Base-by-base conservation (phyloP, 2,329 filamentous ascomycete genomes). In the Truncatella angustata region DNA sequence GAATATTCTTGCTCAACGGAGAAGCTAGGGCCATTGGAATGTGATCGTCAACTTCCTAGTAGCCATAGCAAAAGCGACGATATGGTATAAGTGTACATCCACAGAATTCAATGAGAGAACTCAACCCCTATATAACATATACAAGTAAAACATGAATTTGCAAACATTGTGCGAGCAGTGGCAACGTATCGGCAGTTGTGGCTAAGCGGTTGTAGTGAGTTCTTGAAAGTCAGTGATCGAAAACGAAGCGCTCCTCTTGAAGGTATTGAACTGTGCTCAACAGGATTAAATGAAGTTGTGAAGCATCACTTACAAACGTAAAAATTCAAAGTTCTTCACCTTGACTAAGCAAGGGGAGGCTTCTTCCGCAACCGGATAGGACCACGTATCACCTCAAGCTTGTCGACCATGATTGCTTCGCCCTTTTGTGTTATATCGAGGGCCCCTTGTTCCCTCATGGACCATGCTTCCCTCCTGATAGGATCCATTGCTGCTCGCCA, bases 371-470 rank as follows among this genome's bases (percentile, higher is more conserved):
- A 11, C 14, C 45, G 45, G 16, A 49, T 37, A 7, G 45, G 45
- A 5, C 45, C 45, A 4, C 30, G 20, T 16, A 49, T 37, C 30
- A 37, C 4, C 12, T 49, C 34, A 16, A 49, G 32, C 18, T 18
- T 12, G 3, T 28, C 11, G 14, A 2, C 45, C 16, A 11, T 5
- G 12, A 49, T 12, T 7, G 32, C 12, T 14, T 49, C 34, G 7
- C 45, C 45, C 37, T 39, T 49, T 12, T 49, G 45, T 18, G 45
- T 49, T 12, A 49, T 49, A 16, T 49, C 45, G 12, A 49, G 20
- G 4, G 37, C 18, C 3, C 34, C n/a, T 16, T 35, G 32, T 34
- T 49, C 34, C 32, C 23, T 30, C 45, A 49, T 24, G 4, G 34
- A 26, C 45, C 45, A 49, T 1, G 45, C 45, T 6, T 49, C 45